Percentiles rank a stretch among this genome's conserved stretches.
phyloP scores from a whole-genome alignment of 2,329 filamentous ascomycete species.

The Colletotrichum sp. region DNA sequence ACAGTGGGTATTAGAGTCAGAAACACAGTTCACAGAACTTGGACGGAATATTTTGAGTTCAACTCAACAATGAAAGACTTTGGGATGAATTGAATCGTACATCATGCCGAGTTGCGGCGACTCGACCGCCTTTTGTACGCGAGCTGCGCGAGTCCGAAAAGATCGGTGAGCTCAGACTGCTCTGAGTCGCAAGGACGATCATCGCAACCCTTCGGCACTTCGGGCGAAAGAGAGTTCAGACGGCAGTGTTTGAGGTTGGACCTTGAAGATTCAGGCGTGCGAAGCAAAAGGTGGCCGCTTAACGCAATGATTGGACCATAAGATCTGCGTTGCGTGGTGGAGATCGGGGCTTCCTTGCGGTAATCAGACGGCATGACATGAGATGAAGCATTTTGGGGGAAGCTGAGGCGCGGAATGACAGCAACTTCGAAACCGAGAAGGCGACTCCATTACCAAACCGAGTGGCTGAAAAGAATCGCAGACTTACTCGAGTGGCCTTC shows the following conservation, averaged over 20 bases:
- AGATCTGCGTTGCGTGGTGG: neutral
- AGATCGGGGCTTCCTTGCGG: neutral
- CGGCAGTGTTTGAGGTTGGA: constrained; percentile 10
- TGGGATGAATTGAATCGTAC: neutral
- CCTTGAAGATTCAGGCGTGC: neutral
- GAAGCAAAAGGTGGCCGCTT: neutral
- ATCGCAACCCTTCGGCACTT: neutral
- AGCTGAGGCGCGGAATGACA: neutral
- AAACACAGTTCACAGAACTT: constrained; percentile 7
- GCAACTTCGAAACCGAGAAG: neutral
- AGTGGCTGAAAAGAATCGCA: neutral
- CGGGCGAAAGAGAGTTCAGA: neutral
- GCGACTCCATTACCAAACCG: neutral
- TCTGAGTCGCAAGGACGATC: neutral
- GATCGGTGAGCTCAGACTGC: neutral
- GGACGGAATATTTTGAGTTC: neutral
- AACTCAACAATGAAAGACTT: constrained; percentile 1
- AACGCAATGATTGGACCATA: constrained; percentile 5
- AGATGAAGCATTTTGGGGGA: constrained; percentile 5
- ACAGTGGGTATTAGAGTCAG: neutral
- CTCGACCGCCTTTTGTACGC: neutral
- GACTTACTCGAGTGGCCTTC: neutral
- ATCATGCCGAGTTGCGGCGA: neutral
- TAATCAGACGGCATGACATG: constrained; percentile 7
- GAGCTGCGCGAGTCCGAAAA: neutral